These are phyloP conservation scores for Nigrospora sphaerica DNA, from an alignment of 2,329 filamentous ascomycete genomes.

Conservation along the genomic window DNA sequence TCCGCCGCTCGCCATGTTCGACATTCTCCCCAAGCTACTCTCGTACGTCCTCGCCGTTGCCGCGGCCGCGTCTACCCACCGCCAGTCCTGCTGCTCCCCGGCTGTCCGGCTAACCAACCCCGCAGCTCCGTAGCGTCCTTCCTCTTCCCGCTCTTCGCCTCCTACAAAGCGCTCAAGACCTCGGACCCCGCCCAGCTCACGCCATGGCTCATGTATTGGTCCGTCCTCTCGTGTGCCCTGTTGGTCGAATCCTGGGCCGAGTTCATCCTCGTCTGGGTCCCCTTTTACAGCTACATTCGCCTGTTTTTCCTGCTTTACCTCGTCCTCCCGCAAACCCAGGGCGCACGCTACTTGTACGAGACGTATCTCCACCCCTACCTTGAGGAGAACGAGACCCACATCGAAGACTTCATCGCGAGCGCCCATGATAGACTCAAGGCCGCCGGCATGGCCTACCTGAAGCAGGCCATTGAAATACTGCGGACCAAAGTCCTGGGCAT, in stretches of 20 bases:
- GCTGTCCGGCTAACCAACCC: not conserved
- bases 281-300: slow-evolving; percentile 90
- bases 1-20: slow-evolving; percentile 43
- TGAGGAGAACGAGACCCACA: slow-evolving; percentile 74
- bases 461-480: slow-evolving; percentile 62
- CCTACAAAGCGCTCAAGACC: slow-evolving; percentile 94
- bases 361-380: slow-evolving; percentile 84
- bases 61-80: not conserved
- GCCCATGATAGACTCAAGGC: slow-evolving; percentile 72
- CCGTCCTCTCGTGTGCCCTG: slow-evolving; percentile 75
- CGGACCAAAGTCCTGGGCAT: slow-evolving; percentile 75
- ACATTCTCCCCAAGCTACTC: slow-evolving; percentile 56
- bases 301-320: slow-evolving; percentile 86
- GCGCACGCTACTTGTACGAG: slow-evolving; percentile 79
- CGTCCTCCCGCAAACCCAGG: slow-evolving; percentile 94
- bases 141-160: slow-evolving; percentile 91
- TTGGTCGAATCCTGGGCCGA: slow-evolving; percentile 81
- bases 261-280: slow-evolving; percentile 84
- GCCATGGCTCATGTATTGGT: slow-evolving; percentile 99
- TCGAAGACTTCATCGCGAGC: slow-evolving; percentile 82
- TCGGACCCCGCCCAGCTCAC: slow-evolving; percentile 82
- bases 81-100: not conserved
- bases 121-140: slow-evolving; percentile 76
- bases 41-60: slow-evolving; percentile 42
- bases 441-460: slow-evolving; percentile 70